Percentiles rank a stretch among this genome's conserved stretches.
phyloP scores from a whole-genome alignment of 768 basidiomycete genomes.

The Dentipellis fragilis region DNA sequence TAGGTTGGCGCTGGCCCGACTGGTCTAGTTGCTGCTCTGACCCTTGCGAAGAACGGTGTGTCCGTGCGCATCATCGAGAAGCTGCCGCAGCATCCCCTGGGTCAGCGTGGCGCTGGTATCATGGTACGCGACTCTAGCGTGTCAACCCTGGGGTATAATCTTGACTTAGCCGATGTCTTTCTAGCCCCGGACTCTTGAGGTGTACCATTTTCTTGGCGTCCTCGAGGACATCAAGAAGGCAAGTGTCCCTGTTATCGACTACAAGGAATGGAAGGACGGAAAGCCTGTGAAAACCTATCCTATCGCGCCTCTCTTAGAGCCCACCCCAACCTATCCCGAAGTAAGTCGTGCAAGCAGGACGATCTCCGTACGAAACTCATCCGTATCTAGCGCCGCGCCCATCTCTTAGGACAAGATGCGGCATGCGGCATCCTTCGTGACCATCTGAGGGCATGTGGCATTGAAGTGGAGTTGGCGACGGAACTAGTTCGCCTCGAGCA shows the following conservation, averaged over 20 bases:
- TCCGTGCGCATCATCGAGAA: conserved; percentile 6
- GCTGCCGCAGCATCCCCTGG: background rate
- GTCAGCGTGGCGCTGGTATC: conserved; percentile 5
- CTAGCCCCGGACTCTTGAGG: conserved; percentile 1
- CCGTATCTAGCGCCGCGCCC: too few relatives aligned
- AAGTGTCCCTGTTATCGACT: background rate
- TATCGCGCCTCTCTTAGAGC: background rate
- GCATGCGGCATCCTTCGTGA: background rate
- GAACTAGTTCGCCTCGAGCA: background rate
- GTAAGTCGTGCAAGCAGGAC: background rate
- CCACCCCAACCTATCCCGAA: background rate
- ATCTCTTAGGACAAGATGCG: background rate
- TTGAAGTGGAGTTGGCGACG: background rate
- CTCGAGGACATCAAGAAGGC: background rate
- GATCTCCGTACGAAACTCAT: background rate
- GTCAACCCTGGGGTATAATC: background rate
- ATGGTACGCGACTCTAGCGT: background rate
- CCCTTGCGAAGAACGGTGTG: conserved; percentile 2
- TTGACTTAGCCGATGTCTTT: background rate
- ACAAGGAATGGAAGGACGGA: background rate
- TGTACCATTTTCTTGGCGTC: background rate
- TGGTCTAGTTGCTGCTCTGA: conserved; percentile 6
- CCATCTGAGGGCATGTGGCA: background rate
- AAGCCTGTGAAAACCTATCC: background rate
- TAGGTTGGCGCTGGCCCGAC: background rate